Conservation (phyloP, 2,329 filamentous ascomycete genomes). For the Myriosclerotinia scirpicola region DNA sequence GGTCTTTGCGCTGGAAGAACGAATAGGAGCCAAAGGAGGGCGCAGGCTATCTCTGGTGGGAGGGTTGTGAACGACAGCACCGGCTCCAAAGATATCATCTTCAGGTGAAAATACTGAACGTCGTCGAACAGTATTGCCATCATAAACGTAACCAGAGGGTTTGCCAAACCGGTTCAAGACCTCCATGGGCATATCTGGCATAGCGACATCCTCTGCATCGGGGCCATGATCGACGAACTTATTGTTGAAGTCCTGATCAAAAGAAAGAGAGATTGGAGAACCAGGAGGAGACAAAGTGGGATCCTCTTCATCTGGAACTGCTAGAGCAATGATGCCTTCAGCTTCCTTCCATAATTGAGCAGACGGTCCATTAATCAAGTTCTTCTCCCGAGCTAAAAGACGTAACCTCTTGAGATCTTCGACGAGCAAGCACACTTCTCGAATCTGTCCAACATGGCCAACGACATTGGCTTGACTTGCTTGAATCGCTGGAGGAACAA, state of each 20-base stretch:
- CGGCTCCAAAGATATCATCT: slow-evolving; percentile 61
- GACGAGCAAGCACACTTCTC: slow-evolving; percentile 77
- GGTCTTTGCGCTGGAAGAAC: slow-evolving; percentile 37
- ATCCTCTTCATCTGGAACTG: slow-evolving; percentile 65
- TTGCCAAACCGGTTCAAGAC: slow-evolving; percentile 32
- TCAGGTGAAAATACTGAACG: slow-evolving; percentile 65
- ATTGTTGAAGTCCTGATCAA: slow-evolving; percentile 47
- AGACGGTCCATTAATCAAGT: slow-evolving; percentile 61
- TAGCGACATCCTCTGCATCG: slow-evolving; percentile 46
- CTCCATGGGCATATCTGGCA: slow-evolving; percentile 52
- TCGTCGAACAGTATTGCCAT: slow-evolving; percentile 53
- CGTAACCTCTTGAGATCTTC: slow-evolving; percentile 80
- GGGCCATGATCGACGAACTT: slow-evolving; percentile 46
- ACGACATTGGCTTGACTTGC: slow-evolving; percentile 80
- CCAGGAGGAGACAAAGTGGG: slow-evolving; percentile 35
- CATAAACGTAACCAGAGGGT: slow-evolving; percentile 45
- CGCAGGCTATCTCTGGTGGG: slow-evolving; percentile 43
- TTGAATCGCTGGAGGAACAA: slow-evolving; percentile 77
- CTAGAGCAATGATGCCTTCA: slow-evolving; percentile 84
- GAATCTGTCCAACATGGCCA: slow-evolving; percentile 79
- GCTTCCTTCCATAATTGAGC: slow-evolving; percentile 73
- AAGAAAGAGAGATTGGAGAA: slow-evolving; percentile 44
- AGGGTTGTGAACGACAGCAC: slow-evolving; percentile 29
- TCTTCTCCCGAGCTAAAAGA: slow-evolving; percentile 65
- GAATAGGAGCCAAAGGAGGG: slow-evolving; percentile 31